Evolutionary conservation across 495 filamentous ascomycete species (phyloP), one percentile per base, ranked within the genome.

Genomic region (Hyaloscypha hepaticicola): DNA sequence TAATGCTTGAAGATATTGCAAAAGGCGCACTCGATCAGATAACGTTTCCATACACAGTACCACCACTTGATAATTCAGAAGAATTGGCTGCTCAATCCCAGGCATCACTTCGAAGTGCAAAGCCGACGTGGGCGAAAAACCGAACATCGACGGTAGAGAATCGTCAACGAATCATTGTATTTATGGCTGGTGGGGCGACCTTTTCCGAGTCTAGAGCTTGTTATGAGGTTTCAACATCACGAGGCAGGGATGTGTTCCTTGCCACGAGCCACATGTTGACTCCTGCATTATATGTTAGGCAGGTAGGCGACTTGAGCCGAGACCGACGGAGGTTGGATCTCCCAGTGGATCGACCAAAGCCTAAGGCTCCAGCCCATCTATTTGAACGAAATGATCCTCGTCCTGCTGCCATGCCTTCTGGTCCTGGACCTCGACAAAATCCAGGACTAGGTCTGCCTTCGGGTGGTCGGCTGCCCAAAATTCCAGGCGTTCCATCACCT

Each of bases 121-220:
- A 96, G 69, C 95, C 95, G 7, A 95, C 93, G 11, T 99, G 95
- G 95, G 95, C 95, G 8, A 90, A 89, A 56, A 88, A 90, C 14
- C 85, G 91, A 59, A 81, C 87, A 27, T 82, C 88, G 19, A 84
- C 85, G 11, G 84, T 88, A 22, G 93, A 97, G 69, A 92, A 90
- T 58, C 85, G 88, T 52, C 95, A 99, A 75, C 88, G 95, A 49
- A 85, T 98, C 52, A 90, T 99, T 64, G 88, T 98, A 53, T 97
- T 97, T 74, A 89, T 98, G 86, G 94, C 95, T 22, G 95, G 96
- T 38, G 95, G 95, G 48, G 96, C 96, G 7, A 99, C 93, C 3
- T 95, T 93, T 74, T 89, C 90, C 1, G 95, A 99, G 77, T 79
- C 90, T 7, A 86, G 96, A 58, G 82, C 88, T 22, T 98, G 95